Evolutionary conservation across 2,329 filamentous ascomycete genomes (phyloP), one percentile per base, ranked within the genome.

Genomic region (Penicillium sp.): DNA sequence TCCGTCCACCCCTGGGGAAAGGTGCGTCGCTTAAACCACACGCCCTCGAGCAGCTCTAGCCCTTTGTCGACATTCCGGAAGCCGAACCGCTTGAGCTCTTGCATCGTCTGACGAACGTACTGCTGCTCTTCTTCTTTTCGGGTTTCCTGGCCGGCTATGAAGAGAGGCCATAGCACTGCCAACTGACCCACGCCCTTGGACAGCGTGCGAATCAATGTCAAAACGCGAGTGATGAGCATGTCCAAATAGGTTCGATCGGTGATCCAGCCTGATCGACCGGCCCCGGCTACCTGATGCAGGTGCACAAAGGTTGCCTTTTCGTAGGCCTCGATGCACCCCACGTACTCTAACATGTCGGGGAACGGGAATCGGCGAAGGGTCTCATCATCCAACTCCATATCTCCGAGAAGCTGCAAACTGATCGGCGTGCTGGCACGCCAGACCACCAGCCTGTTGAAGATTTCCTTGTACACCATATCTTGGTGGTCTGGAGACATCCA

Each of bases 261-360:
- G 14, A 64, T 63, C 50, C 61, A 59, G 20, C 61, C 60, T 2
- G 63, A 63, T 39, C 68, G 66, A 7, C 59, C 65, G 13, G 64
- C 67, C 6, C 59, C 65, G n/a, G 56, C 62, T 8, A 71, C 56
- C 51, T 69, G 65, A 45, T 71, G 64, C 5, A 71, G 55, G 48
- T 65, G 69, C 2, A 71, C 58, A 20, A 67, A 64, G 2, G 69
- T 71, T 7, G 69, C 69, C 46, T 71, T 70, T 38, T 71, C 69
- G 46, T 71, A 70, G 1, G 69, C 66, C 46, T 71, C 68, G 36
- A 71, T 64, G 44, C 69, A 71, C 14, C 67, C 69, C 5, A 61
- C 65, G 50, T 70, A 69, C 40, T 71, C 69, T 1, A 71, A 41
- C 8, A 70, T 53, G n/a, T 67, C 64, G 0, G 60, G 60, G 36